A percentile compares a stretch with the other conserved stretches of the same genome.
Conservation (phyloP, 148 eudicot species). For the Beta vulgaris region DNA sequence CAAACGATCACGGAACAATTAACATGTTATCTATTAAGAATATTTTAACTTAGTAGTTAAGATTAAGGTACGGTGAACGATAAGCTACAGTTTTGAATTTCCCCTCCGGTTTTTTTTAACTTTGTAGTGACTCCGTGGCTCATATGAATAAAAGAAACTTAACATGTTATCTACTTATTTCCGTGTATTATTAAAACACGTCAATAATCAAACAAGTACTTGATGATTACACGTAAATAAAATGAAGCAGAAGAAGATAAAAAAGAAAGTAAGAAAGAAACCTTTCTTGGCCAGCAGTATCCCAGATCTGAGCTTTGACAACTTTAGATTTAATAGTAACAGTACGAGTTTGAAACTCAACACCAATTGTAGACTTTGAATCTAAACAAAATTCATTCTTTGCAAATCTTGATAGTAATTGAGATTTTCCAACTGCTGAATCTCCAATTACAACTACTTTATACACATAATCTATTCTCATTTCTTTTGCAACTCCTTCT, state of each 20-base stretch:
- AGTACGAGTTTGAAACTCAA: conserved; percentile 83
- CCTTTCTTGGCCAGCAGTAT: conserved; percentile 92
- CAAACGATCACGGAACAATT: too few species aligned
- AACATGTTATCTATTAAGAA: too few species aligned
- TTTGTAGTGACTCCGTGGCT: too few species aligned
- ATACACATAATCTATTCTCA: conserved; percentile 73
- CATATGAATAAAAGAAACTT: too few species aligned
- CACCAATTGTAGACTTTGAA: conserved; percentile 89
- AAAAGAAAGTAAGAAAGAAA: conserved; percentile 4
- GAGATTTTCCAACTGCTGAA: conserved; percentile 82
- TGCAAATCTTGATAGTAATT: conserved; percentile 59
- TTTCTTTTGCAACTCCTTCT: conserved; percentile 18
- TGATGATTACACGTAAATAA: too few species aligned
- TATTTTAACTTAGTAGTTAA: too few species aligned
- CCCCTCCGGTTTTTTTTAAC: too few species aligned
- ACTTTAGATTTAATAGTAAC: conserved; percentile 57
- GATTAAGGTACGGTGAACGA: too few species aligned
- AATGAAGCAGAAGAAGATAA: neutral
- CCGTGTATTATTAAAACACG: too few species aligned
- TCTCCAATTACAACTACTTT: conserved; percentile 89
- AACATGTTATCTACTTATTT: too few species aligned
- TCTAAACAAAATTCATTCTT: conserved; percentile 75
- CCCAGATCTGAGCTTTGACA: conserved; percentile 97
- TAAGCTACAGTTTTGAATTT: too few species aligned
- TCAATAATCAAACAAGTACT: too few species aligned